Conservation (phyloP, 2,329 filamentous ascomycete genomes). For the Tolypocladium ovalisporum region DNA sequence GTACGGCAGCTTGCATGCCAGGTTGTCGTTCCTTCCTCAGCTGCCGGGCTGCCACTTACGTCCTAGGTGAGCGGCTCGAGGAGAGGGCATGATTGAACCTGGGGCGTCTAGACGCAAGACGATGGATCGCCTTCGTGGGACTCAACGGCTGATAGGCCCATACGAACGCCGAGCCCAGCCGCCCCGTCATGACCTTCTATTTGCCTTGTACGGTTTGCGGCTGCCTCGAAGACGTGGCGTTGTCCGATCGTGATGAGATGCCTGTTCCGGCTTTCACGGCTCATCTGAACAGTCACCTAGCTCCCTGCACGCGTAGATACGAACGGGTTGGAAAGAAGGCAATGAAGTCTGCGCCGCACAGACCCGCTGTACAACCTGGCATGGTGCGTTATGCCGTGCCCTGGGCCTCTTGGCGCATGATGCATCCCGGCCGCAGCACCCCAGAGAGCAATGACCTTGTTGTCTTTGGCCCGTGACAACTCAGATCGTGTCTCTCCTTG, state of each 20-base stretch:
- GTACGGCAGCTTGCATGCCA: background rate
- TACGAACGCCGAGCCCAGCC: background rate
- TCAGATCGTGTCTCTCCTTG: background rate
- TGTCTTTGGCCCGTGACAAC: background rate
- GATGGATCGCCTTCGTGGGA: background rate
- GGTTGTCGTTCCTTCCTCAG: background rate
- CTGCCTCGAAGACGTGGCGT: background rate
- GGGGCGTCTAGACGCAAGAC: background rate
- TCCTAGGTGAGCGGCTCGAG: background rate
- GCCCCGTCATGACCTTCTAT: background rate
- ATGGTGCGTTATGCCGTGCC: background rate
- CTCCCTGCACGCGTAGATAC: background rate
- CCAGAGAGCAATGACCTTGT: background rate
- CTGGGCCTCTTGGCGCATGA: background rate
- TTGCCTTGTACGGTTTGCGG: background rate
- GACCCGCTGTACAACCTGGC: background rate
- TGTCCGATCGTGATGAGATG: background rate
- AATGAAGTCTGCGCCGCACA: background rate
- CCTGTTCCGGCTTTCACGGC: background rate
- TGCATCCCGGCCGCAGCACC: background rate
- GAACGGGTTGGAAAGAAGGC: background rate
- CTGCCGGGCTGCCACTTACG: background rate
- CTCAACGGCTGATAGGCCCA: background rate
- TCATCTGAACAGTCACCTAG: background rate
- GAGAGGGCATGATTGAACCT: background rate